Percentiles rank a stretch among this genome's conserved stretches.
Conservation (phyloP, 2,329 filamentous ascomycete genomes). For the Alternaria arborescens region DNA sequence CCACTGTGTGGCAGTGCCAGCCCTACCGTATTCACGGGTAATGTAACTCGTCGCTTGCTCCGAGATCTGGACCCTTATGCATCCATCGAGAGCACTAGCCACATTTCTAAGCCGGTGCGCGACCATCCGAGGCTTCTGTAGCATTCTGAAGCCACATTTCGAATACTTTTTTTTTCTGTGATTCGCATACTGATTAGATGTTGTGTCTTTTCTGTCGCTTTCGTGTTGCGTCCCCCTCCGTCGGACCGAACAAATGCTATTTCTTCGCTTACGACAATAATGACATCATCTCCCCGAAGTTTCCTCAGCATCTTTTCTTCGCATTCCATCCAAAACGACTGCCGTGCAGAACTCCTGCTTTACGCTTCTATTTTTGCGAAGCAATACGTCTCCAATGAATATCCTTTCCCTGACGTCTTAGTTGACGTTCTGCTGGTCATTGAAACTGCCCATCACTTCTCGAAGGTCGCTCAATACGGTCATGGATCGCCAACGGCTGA, state of each 20-base stretch:
- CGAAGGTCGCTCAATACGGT: slow-evolving; percentile 25
- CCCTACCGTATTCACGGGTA: slow-evolving; percentile 27
- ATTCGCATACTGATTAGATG: not conserved
- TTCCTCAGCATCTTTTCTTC: slow-evolving; percentile 7
- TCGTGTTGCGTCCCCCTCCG: slow-evolving; percentile 6
- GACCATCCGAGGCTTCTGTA: slow-evolving; percentile 12
- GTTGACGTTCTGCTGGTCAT: slow-evolving; percentile 21
- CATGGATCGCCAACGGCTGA: slow-evolving; percentile 33
- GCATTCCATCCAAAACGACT: slow-evolving; percentile 17
- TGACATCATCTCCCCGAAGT: slow-evolving; percentile 35
- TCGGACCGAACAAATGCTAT: slow-evolving; percentile 14
- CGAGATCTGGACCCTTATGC: slow-evolving; percentile 23
- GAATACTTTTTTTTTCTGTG: not conserved
- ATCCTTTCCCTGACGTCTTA: slow-evolving; percentile 23
- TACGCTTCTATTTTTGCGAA: slow-evolving; percentile 30
- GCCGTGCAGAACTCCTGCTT: slow-evolving; percentile 27
- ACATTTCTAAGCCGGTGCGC: slow-evolving; percentile 26
- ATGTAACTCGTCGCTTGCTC: slow-evolving; percentile 20
- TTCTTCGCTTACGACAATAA: slow-evolving; percentile 22
- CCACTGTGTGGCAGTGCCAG: slow-evolving; percentile 29
- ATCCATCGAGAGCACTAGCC: slow-evolving; percentile 30
- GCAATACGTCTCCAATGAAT: slow-evolving; percentile 17
- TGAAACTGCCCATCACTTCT: slow-evolving; percentile 25
- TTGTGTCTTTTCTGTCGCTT: not conserved
- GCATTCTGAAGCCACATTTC: not conserved